Conservation (phyloP, 208 protist genomes). For the Acanthamoeba comandoni region DNA sequence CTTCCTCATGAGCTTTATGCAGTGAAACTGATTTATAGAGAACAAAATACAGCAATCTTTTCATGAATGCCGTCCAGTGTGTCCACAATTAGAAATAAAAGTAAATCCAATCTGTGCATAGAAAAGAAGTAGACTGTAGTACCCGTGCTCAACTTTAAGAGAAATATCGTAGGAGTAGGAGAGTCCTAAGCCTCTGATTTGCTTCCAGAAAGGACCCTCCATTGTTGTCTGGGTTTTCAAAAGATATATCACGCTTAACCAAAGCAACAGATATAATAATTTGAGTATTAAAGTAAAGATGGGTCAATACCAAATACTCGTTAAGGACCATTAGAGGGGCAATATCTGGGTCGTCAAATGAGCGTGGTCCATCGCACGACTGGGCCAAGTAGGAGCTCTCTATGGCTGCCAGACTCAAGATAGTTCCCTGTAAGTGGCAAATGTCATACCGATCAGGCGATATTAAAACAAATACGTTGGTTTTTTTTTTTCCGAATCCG, state of each 20-base stretch:
- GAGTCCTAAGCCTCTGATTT: slow-evolving; percentile 81
- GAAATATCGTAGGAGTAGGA: slow-evolving; percentile 76
- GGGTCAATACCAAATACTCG: slow-evolving; percentile 75
- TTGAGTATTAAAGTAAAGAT: not conserved
- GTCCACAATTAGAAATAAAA: not conserved
- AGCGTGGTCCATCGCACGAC: not conserved
- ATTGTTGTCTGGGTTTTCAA: slow-evolving; percentile 42
- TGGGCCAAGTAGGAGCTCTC: slow-evolving; percentile 75
- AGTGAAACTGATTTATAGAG: slow-evolving; percentile 55
- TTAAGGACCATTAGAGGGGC: slow-evolving; percentile 76
- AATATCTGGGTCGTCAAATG: slow-evolving; percentile 60
- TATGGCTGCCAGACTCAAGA: slow-evolving; percentile 60
- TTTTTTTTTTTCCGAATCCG: too few relatives aligned
- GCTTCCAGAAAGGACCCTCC: slow-evolving; percentile 85
- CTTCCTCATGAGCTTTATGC: slow-evolving; percentile 50
- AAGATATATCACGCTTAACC: too few relatives aligned
- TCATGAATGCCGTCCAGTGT: not conserved
- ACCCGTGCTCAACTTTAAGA: slow-evolving; percentile 40
- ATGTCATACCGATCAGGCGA: too few relatives aligned
- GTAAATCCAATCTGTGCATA: not conserved
- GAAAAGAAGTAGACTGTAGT: not conserved
- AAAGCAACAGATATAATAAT: not conserved
- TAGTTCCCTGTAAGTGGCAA: not conserved
- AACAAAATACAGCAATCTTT: slow-evolving; percentile 50
- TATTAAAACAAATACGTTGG: too few relatives aligned